These are phyloP conservation scores for Brachypodium distachyon DNA, from an alignment of 202 grass and related monocot genomes.

Conservation along the genomic window DNA sequence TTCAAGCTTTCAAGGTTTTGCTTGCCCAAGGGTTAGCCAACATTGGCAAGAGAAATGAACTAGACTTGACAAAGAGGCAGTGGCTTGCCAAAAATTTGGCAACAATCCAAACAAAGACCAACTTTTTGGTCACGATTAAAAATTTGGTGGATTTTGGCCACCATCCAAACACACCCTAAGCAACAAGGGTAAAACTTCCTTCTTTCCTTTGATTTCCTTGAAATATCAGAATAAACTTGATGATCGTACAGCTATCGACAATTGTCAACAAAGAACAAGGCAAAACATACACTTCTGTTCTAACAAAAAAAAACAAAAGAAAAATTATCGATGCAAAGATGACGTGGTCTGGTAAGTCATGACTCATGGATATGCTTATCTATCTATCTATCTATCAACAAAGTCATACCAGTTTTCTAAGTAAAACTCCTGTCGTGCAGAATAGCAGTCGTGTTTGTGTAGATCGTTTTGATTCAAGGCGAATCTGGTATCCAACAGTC, in stretches of 20 bases:
- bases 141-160: too few relatives aligned
- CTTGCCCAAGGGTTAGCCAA: too few relatives aligned
- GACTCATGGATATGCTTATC: constrained; percentile 11
- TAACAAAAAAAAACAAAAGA: constrained; percentile 7
- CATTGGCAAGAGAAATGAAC: too few relatives aligned
- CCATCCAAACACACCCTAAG: too few relatives aligned
- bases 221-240: background rate
- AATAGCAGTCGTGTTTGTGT: constrained; percentile 74
- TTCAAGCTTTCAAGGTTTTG: too few relatives aligned
- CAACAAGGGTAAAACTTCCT: background rate
- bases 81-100: too few relatives aligned
- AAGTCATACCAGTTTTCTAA: constrained; percentile 73
- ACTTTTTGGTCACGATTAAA: too few relatives aligned
- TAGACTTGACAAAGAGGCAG: too few relatives aligned
- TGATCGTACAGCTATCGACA: background rate
- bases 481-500: constrained; percentile 92
- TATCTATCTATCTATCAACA: background rate
- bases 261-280: background rate
- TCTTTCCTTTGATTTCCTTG: background rate
- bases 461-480: constrained; percentile 80
- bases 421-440: constrained; percentile 94
- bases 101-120: too few relatives aligned
- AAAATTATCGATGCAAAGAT: constrained; percentile 14
- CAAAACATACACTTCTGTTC: background rate
- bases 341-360: background rate